Percentiles rank a stretch among this genome's conserved stretches.
These are phyloP conservation scores for Brasenia schreberi DNA, from an alignment of 164 flowering plant genomes.

Conservation along the genomic window DNA sequence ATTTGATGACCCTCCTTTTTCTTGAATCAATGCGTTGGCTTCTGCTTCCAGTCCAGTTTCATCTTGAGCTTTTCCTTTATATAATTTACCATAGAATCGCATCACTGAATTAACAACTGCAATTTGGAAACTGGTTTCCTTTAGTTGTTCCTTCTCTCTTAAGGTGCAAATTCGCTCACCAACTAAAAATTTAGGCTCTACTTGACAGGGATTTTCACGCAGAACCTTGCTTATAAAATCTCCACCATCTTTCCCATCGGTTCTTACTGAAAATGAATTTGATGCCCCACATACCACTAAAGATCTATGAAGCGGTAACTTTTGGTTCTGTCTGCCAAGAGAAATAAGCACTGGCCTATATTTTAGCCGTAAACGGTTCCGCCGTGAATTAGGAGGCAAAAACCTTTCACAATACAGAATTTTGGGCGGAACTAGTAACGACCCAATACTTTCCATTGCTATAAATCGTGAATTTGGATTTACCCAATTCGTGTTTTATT, in stretches of 20 bases:
- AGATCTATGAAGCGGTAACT: neutral
- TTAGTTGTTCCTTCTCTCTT: constrained; percentile 49
- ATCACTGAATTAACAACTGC: constrained; percentile 24
- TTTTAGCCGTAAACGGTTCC: neutral
- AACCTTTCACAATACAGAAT: neutral
- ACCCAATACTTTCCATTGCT: neutral
- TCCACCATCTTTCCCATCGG: constrained; percentile 10
- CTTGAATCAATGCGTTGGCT: constrained; percentile 11
- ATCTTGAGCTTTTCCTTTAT: neutral
- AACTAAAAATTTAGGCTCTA: constrained; percentile 56
- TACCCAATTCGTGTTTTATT: too few relatives aligned
- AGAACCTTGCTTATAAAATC: constrained; percentile 80
- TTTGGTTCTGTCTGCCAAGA: neutral
- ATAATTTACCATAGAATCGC: constrained; percentile 19
- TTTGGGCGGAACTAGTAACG: neutral
- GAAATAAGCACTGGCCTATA: neutral
- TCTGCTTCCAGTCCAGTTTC: constrained; percentile 3
- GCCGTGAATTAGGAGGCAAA: neutral
- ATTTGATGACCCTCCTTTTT: constrained; percentile 8
- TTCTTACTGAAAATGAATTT: neutral
- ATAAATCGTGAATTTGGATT: too few relatives aligned
- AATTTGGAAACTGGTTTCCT: constrained; percentile 4
- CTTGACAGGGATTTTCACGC: constrained; percentile 82
- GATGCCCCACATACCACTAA: neutral
- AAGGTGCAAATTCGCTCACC: constrained; percentile 51